Evolutionary conservation across 345 rosid species (phyloP).

Genomic region (Eucalyptus grandis): DNA sequence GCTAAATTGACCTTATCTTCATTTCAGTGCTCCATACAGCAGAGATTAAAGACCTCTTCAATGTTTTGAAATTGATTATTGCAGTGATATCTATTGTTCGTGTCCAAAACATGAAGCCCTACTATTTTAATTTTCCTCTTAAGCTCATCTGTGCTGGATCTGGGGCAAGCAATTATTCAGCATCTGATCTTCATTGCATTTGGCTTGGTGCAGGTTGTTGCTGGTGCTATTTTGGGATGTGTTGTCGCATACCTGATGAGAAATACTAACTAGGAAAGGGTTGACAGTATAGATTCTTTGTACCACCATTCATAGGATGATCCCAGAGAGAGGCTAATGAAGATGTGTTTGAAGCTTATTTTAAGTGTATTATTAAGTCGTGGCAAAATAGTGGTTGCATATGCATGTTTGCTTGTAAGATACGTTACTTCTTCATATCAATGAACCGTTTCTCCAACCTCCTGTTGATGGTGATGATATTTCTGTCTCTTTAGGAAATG

Average conservation of each 20-base stretch:
- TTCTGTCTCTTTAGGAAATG: background rate
- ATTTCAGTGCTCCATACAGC: background rate
- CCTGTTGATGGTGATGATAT: background rate
- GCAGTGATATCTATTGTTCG: background rate
- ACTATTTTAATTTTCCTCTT: background rate
- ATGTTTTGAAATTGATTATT: background rate
- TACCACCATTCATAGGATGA: background rate
- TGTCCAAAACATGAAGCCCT: background rate
- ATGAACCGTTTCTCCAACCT: background rate
- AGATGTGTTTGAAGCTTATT: background rate
- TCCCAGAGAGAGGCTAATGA: background rate
- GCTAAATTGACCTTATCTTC: background rate
- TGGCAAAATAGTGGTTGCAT: background rate
- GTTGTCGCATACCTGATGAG: conserved; percentile 70
- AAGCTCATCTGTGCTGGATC: background rate
- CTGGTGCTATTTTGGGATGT: conserved; percentile 70
- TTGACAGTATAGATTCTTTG: background rate
- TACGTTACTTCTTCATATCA: background rate
- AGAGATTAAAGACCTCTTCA: background rate
- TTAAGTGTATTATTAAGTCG: background rate
- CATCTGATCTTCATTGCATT: background rate
- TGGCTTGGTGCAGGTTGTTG: conserved; percentile 56
- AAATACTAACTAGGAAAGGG: conserved; percentile 21
- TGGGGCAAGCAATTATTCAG: background rate
- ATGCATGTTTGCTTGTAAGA: background rate